Evolutionary conservation across 2,329 filamentous ascomycete species (phyloP).

Genomic region (Lasiodiplodia gonubiensis): DNA sequence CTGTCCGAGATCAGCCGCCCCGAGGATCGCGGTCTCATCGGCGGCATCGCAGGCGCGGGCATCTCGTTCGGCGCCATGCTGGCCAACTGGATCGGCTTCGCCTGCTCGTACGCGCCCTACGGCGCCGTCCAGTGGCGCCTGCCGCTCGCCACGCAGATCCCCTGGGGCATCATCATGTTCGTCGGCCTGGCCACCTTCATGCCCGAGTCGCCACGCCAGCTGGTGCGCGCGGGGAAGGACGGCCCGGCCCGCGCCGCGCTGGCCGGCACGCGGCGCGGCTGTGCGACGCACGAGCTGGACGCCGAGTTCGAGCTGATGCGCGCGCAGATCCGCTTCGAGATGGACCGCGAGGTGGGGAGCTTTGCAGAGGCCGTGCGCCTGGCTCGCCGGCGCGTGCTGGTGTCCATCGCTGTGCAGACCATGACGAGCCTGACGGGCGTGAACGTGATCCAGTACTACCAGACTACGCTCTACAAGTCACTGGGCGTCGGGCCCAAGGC

Average conservation of each 20-base stretch:
- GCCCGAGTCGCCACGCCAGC: no score
- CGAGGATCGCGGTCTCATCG: slow-evolving; percentile 40
- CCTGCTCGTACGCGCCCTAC: slow-evolving; percentile 37
- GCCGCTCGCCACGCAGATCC: slow-evolving; percentile 36
- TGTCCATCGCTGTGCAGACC: slow-evolving; percentile 56
- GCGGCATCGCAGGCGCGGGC: slow-evolving; percentile 43
- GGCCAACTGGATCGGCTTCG: slow-evolving; percentile 49
- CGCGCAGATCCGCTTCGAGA: slow-evolving; percentile 58
- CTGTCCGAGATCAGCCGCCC: slow-evolving; percentile 42
- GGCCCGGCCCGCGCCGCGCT: no score
- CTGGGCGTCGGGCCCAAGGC: slow-evolving; percentile 52
- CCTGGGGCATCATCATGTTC: no score
- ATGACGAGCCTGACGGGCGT: slow-evolving; percentile 57
- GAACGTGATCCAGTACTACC: slow-evolving; percentile 55
- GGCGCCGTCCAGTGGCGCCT: slow-evolving; percentile 31
- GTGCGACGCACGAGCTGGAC: background rate
- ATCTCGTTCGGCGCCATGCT: slow-evolving; percentile 47
- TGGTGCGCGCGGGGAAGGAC: no score
- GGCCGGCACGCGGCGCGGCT: no score
- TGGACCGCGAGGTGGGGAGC: slow-evolving; percentile 48
- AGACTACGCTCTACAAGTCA: slow-evolving; percentile 50
- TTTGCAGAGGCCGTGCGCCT: slow-evolving; percentile 48
- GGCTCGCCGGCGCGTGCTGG: slow-evolving; percentile 52
- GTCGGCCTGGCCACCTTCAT: no score
- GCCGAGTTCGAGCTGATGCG: slow-evolving; percentile 60